Percentiles rank a stretch among this genome's conserved stretches.
Evolutionary conservation across 306 rosid species (phyloP).

Genomic region (Hippophae rhamnoides): DNA sequence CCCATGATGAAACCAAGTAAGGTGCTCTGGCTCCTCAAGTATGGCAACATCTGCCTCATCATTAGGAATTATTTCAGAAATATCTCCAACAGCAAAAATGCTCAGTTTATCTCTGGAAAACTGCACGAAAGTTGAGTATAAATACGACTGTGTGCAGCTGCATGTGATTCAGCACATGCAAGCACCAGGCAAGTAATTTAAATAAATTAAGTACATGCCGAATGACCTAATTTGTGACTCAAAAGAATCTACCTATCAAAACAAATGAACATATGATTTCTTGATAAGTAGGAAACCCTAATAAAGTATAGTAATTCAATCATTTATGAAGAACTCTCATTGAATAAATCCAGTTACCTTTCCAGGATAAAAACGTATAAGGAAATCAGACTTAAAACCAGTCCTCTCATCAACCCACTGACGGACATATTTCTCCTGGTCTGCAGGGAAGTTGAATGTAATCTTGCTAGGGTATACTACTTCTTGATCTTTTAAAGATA

Average conservation of each 20-base stretch:
- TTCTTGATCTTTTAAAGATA: slow-evolving; percentile 61
- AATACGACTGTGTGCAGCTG: too few relatives aligned
- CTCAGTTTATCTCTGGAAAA: slow-evolving; percentile 77
- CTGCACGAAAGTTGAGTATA: slow-evolving; percentile 25
- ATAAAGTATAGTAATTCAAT: neutral
- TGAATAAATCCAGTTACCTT: slow-evolving; percentile 38
- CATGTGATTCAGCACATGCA: too few relatives aligned
- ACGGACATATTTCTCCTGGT: slow-evolving; percentile 62
- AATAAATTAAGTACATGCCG: too few relatives aligned
- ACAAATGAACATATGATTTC: too few relatives aligned
- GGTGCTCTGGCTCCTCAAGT: slow-evolving; percentile 96
- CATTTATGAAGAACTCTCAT: neutral
- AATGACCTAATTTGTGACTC: too few relatives aligned
- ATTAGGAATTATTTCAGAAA: slow-evolving; percentile 73
- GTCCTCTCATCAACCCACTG: slow-evolving; percentile 78
- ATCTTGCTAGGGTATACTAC: slow-evolving; percentile 68
- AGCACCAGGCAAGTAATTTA: too few relatives aligned
- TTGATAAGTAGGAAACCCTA: neutral
- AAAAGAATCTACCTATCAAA: too few relatives aligned
- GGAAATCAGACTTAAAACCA: slow-evolving; percentile 49
- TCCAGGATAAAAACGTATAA: slow-evolving; percentile 63
- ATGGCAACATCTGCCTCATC: slow-evolving; percentile 83
- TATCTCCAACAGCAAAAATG: slow-evolving; percentile 92
- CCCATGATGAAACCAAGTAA: slow-evolving; percentile 98
- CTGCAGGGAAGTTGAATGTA: slow-evolving; percentile 52